Conservation (phyloP, 1,284 basidiomycete species). For the Microbotryum silenes-acaulis region DNA sequence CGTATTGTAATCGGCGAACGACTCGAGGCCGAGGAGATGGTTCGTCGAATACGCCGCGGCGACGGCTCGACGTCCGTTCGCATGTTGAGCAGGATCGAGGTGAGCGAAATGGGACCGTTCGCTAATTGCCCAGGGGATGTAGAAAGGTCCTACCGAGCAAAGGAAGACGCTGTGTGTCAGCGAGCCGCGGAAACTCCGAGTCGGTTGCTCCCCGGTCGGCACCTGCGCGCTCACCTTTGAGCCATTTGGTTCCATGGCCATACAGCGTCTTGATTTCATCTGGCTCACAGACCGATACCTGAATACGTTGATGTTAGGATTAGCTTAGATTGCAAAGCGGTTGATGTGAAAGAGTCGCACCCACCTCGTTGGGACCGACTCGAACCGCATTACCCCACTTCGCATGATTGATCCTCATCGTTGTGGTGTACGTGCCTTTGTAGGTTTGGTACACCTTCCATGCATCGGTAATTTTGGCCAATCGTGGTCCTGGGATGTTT, state of each 20-base stretch:
- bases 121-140: conserved; percentile 16
- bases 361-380: conserved; percentile 26
- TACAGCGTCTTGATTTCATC: conserved; percentile 34
- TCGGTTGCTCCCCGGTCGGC: too few relatives aligned
- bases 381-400: too few relatives aligned
- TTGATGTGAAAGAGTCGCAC: too few relatives aligned
- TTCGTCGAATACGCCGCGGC: conserved; percentile 35
- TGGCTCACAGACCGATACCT: conserved; percentile 32
- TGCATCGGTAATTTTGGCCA: background rate
- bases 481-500: background rate
- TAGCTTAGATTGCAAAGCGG: too few relatives aligned
- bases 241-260: conserved; percentile 29
- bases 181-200: conserved; percentile 7
- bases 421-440: background rate
- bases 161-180: background rate
- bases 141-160: conserved; percentile 5
- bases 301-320: background rate
- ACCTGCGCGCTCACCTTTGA: conserved; percentile 20
- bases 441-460: background rate
- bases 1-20: conserved; percentile 31
- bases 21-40: conserved; percentile 34
- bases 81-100: conserved; percentile 33
- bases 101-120: conserved; percentile 35
- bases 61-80: conserved; percentile 29
- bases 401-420: background rate